These are phyloP conservation scores for Lachnellula cervina DNA, from an alignment of 2,329 filamentous ascomycete genomes.

Conservation along the genomic window DNA sequence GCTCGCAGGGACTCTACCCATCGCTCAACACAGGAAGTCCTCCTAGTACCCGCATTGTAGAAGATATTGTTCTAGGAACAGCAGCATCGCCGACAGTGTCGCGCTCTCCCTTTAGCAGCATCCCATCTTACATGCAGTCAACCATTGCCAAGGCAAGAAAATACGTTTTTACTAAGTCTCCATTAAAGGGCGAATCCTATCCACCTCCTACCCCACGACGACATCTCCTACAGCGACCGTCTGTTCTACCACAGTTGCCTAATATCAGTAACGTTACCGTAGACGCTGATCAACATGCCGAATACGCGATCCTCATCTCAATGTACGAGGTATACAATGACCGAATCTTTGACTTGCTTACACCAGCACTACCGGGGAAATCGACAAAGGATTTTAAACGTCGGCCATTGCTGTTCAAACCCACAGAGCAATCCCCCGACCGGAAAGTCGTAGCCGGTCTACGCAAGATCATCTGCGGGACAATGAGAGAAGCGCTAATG, in stretches of 20 bases:
- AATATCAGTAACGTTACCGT: slow-evolving; percentile 68
- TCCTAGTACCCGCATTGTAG: slow-evolving; percentile 25
- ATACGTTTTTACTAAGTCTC: slow-evolving; percentile 31
- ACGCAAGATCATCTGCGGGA: slow-evolving; percentile 82
- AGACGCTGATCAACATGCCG: slow-evolving; percentile 60
- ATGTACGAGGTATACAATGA: slow-evolving; percentile 99
- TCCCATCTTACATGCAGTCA: slow-evolving; percentile 30
- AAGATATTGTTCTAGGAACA: slow-evolving; percentile 16
- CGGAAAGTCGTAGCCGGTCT: slow-evolving; percentile 92
- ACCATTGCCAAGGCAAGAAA: slow-evolving; percentile 29
- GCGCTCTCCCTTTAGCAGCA: neutral
- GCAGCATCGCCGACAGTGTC: slow-evolving; percentile 9
- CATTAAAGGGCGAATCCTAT: slow-evolving; percentile 47
- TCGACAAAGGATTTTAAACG: slow-evolving; percentile 67
- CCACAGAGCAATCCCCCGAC: slow-evolving; percentile 80
- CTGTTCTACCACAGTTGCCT: slow-evolving; percentile 67
- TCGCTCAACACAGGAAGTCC: slow-evolving; percentile 26
- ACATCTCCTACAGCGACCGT: slow-evolving; percentile 62
- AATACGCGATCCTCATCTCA: slow-evolving; percentile 84
- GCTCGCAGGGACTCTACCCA: slow-evolving; percentile 19
- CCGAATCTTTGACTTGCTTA: slow-evolving; percentile 89
- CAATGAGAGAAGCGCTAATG: slow-evolving; percentile 76
- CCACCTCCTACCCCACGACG: slow-evolving; percentile 53
- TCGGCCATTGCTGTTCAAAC: slow-evolving; percentile 85
- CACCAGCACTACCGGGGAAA: slow-evolving; percentile 53